These are phyloP conservation scores for Aphanomyces euteiches DNA, from an alignment of 352 stramenopile species.

Conservation along the genomic window DNA sequence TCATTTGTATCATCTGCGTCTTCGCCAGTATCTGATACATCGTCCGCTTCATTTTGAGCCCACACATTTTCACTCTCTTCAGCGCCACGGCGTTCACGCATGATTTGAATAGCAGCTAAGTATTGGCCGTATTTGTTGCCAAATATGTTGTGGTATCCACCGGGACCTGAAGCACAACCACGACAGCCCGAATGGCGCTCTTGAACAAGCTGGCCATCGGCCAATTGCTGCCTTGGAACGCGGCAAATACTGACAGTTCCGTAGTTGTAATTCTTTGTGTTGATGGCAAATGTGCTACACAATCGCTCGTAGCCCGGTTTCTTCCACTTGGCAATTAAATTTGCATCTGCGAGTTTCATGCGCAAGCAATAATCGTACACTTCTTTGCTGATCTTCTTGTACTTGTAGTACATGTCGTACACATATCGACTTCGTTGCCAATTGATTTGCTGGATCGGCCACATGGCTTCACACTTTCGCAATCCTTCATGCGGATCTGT, in stretches of 20 bases:
- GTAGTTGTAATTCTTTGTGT: constrained; percentile 99
- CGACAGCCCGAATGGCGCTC: constrained; percentile 95
- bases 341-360: constrained; percentile 93
- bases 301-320: constrained; percentile 98
- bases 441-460: constrained; percentile 99
- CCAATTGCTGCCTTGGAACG: constrained; percentile 92
- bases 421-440: constrained; percentile 98
- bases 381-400: constrained; percentile 91
- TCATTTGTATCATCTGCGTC: constrained; percentile 36
- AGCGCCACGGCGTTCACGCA: constrained; percentile 51
- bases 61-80: constrained; percentile 39
- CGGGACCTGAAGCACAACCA: constrained; percentile 93
- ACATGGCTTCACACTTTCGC: constrained; percentile 96
- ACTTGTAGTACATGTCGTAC: constrained; percentile 99
- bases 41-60: constrained; percentile 60
- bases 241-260: constrained; percentile 97
- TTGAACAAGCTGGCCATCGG: constrained; percentile 83
- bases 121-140: constrained; percentile 99
- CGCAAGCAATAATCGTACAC: constrained; percentile 98
- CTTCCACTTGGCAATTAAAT: constrained; percentile 99
- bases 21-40: constrained; percentile 33
- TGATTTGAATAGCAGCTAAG: constrained; percentile 95
- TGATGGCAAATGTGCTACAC: constrained; percentile 98
- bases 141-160: constrained; percentile 97
- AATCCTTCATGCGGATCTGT: constrained; percentile 97